Evolutionary conservation across 164 flowering plant species (phyloP), one percentile per base, ranked within the genome.

Genomic region (Sedum album): DNA sequence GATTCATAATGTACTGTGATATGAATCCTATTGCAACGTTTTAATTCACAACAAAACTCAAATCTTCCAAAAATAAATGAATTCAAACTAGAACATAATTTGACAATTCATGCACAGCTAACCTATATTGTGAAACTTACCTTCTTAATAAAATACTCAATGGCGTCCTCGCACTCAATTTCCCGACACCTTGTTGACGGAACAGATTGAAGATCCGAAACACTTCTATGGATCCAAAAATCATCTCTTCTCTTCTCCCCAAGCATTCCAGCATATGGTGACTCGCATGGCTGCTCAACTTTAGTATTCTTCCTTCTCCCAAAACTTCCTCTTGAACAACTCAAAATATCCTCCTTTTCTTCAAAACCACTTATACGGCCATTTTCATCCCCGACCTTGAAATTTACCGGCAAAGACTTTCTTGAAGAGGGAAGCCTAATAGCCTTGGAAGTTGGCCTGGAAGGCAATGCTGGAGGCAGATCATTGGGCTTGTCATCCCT

Each of bases 401-500:
- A 84, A 69, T 79, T 75, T 0, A 70, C 65, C 5, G 93, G 90
- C 78, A 89, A 72, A 4, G 90, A 77, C 51, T 81, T 78, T 57
- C 86, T 77, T 0, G 84, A 71, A 0, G 93, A 76, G 0, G 97
- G 98, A 30, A 84, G 78, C 42, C 97, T 77, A 35, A 3, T 35
- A 0, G 86, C 91, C 67, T 73, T 79, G 1, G 96, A 87, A 0
- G 83, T 76, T 2, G 97, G 98, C 66, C 98, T 77, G 9, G 86
- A 66, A 0, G 98, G 98, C 73, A 94, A 80, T 28, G 87, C 96
- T 9, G 98, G 98, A 10, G 90, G 98, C 72, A 80, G 20, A 73
- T 89, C 96, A 73, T 72, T 86, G 0, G 95, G 82, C 76, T 7
- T 28, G 63, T 84, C 90, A 11, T 89, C 97, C 49, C 81, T 80